These are phyloP conservation scores for Backusella circina DNA, from an alignment of 192 early-diverging fungal genomes.

Conservation along the genomic window DNA sequence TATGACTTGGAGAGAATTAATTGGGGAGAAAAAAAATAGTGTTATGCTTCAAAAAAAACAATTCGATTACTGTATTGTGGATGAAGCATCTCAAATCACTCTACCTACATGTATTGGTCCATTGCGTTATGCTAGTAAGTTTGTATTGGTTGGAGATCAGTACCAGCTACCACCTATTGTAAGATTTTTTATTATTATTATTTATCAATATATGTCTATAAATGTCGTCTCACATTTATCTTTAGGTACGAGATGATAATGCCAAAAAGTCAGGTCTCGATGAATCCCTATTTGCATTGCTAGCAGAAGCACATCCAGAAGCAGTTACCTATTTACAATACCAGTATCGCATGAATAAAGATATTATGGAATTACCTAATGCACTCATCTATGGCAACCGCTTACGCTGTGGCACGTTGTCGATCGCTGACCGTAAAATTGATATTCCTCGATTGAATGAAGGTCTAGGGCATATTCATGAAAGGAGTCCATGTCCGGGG, in stretches of 20 bases:
- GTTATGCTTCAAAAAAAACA: slow-evolving; percentile 65
- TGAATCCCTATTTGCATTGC: slow-evolving; percentile 74
- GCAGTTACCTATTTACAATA: slow-evolving; percentile 68
- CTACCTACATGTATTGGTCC: slow-evolving; percentile 90
- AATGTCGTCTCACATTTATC: not conserved
- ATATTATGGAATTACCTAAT: slow-evolving; percentile 86
- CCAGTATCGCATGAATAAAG: slow-evolving; percentile 94
- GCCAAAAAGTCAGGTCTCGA: slow-evolving; percentile 51
- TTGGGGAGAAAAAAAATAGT: slow-evolving; percentile 37
- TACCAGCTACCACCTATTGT: slow-evolving; percentile 94
- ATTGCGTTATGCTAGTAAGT: slow-evolving; percentile 71
- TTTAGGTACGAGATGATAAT: slow-evolving; percentile 52
- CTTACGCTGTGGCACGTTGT: slow-evolving; percentile 67
- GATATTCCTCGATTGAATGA: slow-evolving; percentile 33
- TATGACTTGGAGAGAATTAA: too few species aligned
- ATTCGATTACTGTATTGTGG: slow-evolving; percentile 97
- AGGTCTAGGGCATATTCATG: slow-evolving; percentile 5
- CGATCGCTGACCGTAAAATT: slow-evolving; percentile 57
- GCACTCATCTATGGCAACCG: slow-evolving; percentile 76
- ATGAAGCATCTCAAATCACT: slow-evolving; percentile 94
- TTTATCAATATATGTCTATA: slow-evolving; percentile 12
- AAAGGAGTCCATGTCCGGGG: not conserved
- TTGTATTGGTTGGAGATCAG: slow-evolving; percentile 94
- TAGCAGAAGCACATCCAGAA: slow-evolving; percentile 80
- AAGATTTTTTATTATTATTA: not conserved